Evolutionary conservation across 129 eudicot genomes (phyloP), one percentile per base, ranked within the genome.

Genomic region (Erigeron canadensis): DNA sequence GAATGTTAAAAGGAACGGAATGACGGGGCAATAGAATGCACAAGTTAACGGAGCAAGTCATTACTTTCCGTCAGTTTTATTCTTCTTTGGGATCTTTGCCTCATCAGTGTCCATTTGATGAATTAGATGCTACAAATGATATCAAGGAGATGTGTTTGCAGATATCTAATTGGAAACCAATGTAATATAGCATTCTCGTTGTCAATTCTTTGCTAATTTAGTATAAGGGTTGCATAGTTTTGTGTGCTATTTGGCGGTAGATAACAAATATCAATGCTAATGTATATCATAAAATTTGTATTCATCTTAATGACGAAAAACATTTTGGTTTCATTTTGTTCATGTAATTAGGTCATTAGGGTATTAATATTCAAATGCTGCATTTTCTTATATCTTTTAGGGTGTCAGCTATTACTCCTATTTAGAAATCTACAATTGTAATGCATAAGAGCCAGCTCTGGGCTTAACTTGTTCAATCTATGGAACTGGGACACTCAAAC

Each of bases 131-230:
- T 65, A 7, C 70, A 63, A 73, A 58, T 48, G 71, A 39, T 63
- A 78, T 54, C 37, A 23, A 69, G 80, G 70, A 50, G 70, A 69
- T 8, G 45, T 22, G 18, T 47, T 67, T 45, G 80, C 44, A 18
- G 54, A 74, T 12, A 11, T 73, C 61, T 67, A 44, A 18, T 57
- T 61, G 81, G 72, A 78, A 78, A 63, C 67, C 73, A 54, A 78
- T 78, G 81, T 71, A 63, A 70, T 64, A 42, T 64, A 63, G 53
- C 67, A 18, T 23, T 70, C 46, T 70, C 71, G 34, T 17, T 23
- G 77, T 78, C 50, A 13, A 54, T 77, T 77, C 44, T 70, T 71
- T 64, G 67, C 72, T 71, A 71, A 51, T 8, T 71, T 63, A 70
- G 81, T 70, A 63, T 28, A 63, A 44, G 42, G 44, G 77, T 66